A percentile compares a stretch with the other conserved stretches of the same genome.
Evolutionary conservation across 768 basidiomycete species (phyloP).

Genomic region (Boletus speciosus): DNA sequence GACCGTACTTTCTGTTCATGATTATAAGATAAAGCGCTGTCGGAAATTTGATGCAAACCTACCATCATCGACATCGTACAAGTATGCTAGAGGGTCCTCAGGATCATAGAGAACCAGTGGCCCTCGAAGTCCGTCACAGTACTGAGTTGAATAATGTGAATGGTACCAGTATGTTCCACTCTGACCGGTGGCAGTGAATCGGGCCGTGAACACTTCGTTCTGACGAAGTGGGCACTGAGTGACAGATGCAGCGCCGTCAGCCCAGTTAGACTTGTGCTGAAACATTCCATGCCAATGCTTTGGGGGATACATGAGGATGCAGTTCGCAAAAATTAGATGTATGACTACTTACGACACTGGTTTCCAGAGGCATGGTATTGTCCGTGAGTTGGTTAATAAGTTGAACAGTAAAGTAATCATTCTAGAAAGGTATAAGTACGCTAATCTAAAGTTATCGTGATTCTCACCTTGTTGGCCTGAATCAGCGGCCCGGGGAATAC

Average conservation of each 20-base stretch:
- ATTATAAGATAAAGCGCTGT: background rate
- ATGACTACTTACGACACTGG: constrained; percentile 34
- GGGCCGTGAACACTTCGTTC: constrained; percentile 33
- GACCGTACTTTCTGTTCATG: constrained; percentile 34
- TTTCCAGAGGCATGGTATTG: constrained; percentile 43
- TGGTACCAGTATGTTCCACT: constrained; percentile 50
- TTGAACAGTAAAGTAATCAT: constrained; percentile 37
- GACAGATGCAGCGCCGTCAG: constrained; percentile 37
- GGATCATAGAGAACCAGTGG: constrained; percentile 44
- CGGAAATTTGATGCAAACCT: background rate
- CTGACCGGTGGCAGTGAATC: constrained; percentile 32
- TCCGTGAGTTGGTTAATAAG: constrained; percentile 46
- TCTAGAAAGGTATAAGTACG: constrained; percentile 24
- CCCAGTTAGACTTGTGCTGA: constrained; percentile 29
- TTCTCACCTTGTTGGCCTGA: constrained; percentile 32
- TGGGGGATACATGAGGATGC: constrained; percentile 12
- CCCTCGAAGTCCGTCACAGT: constrained; percentile 44
- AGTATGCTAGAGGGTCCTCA: constrained; percentile 35
- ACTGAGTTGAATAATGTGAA: constrained; percentile 37
- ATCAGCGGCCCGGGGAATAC: constrained; percentile 48
- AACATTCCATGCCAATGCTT: constrained; percentile 34
- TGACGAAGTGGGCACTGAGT: constrained; percentile 44
- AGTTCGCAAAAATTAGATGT: background rate
- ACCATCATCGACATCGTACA: constrained; percentile 51
- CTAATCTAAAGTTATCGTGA: background rate